phyloP scores from a whole-genome alignment of 2,329 filamentous ascomycete genomes.

The Fusarium stilboides region DNA sequence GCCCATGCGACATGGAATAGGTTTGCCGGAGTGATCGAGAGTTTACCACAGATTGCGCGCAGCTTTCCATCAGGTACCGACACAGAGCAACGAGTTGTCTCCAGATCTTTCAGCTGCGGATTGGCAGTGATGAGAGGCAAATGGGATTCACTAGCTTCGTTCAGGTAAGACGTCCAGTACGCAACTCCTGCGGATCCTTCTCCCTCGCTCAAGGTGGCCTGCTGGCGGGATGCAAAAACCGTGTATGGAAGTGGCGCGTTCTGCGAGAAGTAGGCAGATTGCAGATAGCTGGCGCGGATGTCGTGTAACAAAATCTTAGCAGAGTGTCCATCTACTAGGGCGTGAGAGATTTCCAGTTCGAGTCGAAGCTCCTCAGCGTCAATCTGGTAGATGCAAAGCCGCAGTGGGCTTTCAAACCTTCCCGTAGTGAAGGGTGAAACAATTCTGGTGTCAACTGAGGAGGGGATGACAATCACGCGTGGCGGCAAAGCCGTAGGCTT shows the following conservation, averaged over 20 bases:
- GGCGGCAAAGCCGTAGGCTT: conserved; percentile 11
- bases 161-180: conserved; percentile 13
- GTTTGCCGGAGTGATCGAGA: conserved; percentile 12
- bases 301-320: conserved; percentile 13
- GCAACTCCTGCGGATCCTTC: conserved; percentile 9
- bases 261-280: conserved; percentile 14
- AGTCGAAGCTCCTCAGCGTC: conserved; percentile 9
- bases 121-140: conserved; percentile 10
- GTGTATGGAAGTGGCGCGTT: conserved; percentile 7
- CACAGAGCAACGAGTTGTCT: conserved; percentile 7
- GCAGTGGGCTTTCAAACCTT: conserved; percentile 8
- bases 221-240: conserved; percentile 13
- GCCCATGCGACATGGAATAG: conserved; percentile 14
- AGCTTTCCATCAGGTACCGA: conserved; percentile 4
- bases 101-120: conserved; percentile 7
- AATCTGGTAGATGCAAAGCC: conserved; percentile 9
- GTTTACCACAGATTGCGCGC: conserved; percentile 11
- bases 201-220: conserved; percentile 7
- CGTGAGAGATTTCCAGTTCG: conserved; percentile 14
- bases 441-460: conserved; percentile 1
- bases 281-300: conserved; percentile 11
- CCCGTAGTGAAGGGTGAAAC: conserved; percentile 1
- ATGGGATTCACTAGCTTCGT: conserved; percentile 14
- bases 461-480: conserved; percentile 3
- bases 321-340: conserved; percentile 14